Conservation (phyloP, 352 stramenopile genomes). For the Globisporangium cystogenes region DNA sequence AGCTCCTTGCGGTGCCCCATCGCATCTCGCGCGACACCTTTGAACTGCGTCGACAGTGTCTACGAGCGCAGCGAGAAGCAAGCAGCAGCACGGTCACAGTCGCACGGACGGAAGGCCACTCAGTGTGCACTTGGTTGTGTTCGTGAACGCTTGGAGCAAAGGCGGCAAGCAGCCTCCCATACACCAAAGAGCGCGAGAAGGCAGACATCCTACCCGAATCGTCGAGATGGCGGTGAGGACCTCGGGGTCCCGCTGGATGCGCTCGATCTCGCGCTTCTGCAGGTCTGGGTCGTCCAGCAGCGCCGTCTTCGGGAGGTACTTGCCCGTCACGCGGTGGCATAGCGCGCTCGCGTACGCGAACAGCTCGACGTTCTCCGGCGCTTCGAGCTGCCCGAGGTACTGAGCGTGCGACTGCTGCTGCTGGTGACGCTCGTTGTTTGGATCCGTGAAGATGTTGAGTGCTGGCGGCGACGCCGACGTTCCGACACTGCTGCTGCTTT, state of each 20-base stretch:
- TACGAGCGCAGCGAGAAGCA: no score
- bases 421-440: slow-evolving; percentile 3
- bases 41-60: slow-evolving; percentile 62
- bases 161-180: neutral
- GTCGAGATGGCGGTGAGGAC: slow-evolving; percentile 46
- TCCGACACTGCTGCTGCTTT: neutral
- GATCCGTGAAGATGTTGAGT: slow-evolving; percentile 3
- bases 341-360: slow-evolving; percentile 65
- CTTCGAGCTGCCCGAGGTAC: slow-evolving; percentile 34
- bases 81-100: neutral
- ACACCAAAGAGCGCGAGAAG: neutral
- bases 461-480: neutral
- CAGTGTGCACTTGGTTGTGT: neutral
- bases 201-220: slow-evolving; percentile 21
- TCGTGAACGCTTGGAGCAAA: neutral
- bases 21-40: slow-evolving; percentile 46
- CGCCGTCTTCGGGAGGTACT: slow-evolving; percentile 42
- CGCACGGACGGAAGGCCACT: neutral
- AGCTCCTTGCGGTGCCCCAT: slow-evolving; percentile 64
- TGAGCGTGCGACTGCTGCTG: slow-evolving; percentile 7
- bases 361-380: slow-evolving; percentile 55
- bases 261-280: slow-evolving; percentile 48
- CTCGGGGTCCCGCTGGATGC: slow-evolving; percentile 54
- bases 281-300: slow-evolving; percentile 36
- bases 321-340: slow-evolving; percentile 55